Base-by-base conservation (phyloP, 257 asterid species). In the Echium plantagineum region DNA sequence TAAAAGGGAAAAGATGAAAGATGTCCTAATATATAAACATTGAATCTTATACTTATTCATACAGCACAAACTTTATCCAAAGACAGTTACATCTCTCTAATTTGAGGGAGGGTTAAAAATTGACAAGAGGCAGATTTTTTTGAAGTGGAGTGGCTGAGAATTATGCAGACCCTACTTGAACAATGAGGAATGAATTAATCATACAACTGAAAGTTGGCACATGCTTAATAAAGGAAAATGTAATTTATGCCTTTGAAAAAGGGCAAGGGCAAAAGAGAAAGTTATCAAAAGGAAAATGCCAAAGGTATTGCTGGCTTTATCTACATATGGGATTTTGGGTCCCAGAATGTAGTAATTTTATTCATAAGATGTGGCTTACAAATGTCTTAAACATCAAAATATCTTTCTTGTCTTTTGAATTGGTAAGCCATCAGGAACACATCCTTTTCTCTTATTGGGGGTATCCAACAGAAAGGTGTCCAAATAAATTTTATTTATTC, bases 301-400 rank as follows among this genome's bases (percentile, higher is more conserved):
- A 48, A 64, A 71, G 74, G 72, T 64, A 73, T 73, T 70, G 56
- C 71, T 69, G 71, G 67, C 75, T 77, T 62, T 60, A 57, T 70
- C 65, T 70, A 73, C 60, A 60, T 57, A 58, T 74, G 65, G 76
- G 61, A 65, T 53, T 63, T 32, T 57, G 51, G 84, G 80, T 49
- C 79, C 84, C 80, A 55, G 2, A 54, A 1, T 64, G 38, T 67
- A 65, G 66, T 52, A 61, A 74, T 68, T 47, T 64, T 62, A 32
- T 63, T 18, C 53, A 66, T 55, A 61, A 75, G 30, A 63, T 77
- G 86, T 84, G 89, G 86, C 64, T 63, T 66, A 46, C 53, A 72
- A 63, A 70, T 77, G 67, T 61, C 65, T 51, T 38, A 5, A 62
- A 58, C 65, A 16, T 28, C 61, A 57, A 71, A 72, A 82, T 72